Base-by-base conservation (phyloP, 331 rosid genomes). In the Pyracantha coccinea region DNA sequence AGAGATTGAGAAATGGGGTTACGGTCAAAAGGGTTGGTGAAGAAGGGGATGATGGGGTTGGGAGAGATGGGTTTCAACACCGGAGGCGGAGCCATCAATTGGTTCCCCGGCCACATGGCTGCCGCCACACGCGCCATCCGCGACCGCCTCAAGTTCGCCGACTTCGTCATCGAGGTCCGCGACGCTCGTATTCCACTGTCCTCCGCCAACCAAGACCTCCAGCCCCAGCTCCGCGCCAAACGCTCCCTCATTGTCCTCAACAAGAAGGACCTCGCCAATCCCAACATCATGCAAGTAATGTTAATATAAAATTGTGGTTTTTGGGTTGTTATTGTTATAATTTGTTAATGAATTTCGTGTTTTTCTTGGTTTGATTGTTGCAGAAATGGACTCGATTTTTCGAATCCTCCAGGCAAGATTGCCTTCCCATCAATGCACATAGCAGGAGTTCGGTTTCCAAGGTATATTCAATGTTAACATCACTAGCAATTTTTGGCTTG, bases 71-170 rank as follows among this genome's bases (percentile, higher is more conserved):
- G 78, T 0, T 89, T 91, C 89, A 82, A 81, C 71, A 55, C 81
- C 27, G 93, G 87, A 12, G 96, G 91, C 7, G 98, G 96, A 57
- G 79, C 72, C 62, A 86, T 93, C 47, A 93, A 86, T 77, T 93
- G 97, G 96, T 91, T 86, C 83, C 98, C 98, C 0, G 98, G 98
- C 14, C 98, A 93, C 87, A 93, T 93, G 95, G 97, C 97, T 0
- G 89, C 98, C 3, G 98, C 98, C 68, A 87, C 88, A 0, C 84
- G 89, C 10, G 96, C 97, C 79, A 93, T 93, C 32, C 85, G 86
- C 21, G 69, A 83, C 35, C 96, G 97, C 25, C 94, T 93, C 7
- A 91, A 91, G 81, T 58, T 91, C 45, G 85, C 98, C 29, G 94
- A 93, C 83, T 82, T 93, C 72, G 97, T 93, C 61, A 78, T 93